Evolutionary conservation across 78 protist genomes (phyloP), one percentile per base, ranked within the genome.

Genomic region (Pigoraptor vietnamica): DNA sequence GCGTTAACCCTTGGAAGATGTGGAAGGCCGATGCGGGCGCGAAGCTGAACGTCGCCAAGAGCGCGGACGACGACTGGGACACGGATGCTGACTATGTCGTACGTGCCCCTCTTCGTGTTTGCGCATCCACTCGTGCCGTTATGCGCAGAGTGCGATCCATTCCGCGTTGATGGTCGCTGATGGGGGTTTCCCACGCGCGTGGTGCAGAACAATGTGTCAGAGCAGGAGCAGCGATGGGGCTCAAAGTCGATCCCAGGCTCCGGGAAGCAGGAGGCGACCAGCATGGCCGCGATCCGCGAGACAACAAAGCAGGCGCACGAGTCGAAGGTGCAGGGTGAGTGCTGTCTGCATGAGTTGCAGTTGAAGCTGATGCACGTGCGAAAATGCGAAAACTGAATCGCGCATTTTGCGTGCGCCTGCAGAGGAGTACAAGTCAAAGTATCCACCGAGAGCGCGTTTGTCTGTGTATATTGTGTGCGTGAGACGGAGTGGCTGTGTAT

Each of bases 141-240:
- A 14, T 40, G 14, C 25, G 25, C 2, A 14, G 25, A 40, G 56
- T 40, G 56, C 14, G 56, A 40, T 40, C 14, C 25, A 40, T 40
- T 2, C 25, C 14, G 56, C 2, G 14, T 14, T 40, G 2, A 19
- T 40, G 56, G 56, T 40, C 2, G 56, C 56, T 14, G 14, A 2
- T 79, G 84, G 84, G 32, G n/a, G 32, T 79, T 79, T 79, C 14
- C 32, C 84, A 14, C 1, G 6, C 1, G n/a, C 21, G 32, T 25
- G 1, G 32, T 79, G 9, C 84, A 79, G 84, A 79, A 79, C 84
- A 19, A 79, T 19, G 84, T 79, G 32, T 79, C 84, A 2, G 84
- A 79, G 84, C 21, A 79, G 84, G 84, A 79, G 84, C 84, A 79
- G 84, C 84, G 84, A 79, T 79, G 84, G 84, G 84, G 84, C 23